These are phyloP conservation scores for Chlamydomonas reinhardtii DNA, from an alignment of 163 green algal genomes.

Conservation along the genomic window DNA sequence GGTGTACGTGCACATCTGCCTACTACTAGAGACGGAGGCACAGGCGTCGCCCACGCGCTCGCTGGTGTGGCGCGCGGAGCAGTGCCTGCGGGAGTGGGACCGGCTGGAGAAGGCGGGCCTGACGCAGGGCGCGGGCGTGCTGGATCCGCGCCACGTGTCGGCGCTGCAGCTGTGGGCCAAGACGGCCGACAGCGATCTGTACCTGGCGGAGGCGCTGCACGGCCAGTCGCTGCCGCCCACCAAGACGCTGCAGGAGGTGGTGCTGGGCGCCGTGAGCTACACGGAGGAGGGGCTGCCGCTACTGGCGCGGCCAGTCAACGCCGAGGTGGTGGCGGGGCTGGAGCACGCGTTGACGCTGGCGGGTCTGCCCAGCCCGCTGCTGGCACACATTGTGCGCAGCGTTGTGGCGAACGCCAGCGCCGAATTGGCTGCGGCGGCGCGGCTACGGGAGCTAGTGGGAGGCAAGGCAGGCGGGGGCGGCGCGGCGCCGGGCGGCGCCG, in stretches of 20 bases:
- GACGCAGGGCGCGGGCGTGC: slow-evolving; percentile 37
- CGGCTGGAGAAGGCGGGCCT: slow-evolving; percentile 56
- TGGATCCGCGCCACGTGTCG: slow-evolving; percentile 56
- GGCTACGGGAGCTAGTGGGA: slow-evolving; percentile 57
- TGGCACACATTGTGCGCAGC: slow-evolving; percentile 27
- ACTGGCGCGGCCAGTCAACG: slow-evolving; percentile 30
- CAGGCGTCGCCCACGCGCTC: slow-evolving; percentile 68
- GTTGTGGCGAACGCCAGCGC: slow-evolving; percentile 32
- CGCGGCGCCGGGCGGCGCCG: too few species aligned
- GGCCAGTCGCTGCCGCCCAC: slow-evolving; percentile 59
- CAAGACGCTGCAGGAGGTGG: slow-evolving; percentile 60
- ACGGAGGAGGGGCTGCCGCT: slow-evolving; percentile 1
- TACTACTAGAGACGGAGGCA: slow-evolving; percentile 79
- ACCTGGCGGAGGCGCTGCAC: slow-evolving; percentile 71
- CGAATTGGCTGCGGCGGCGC: slow-evolving; percentile 54
- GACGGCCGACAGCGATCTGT: slow-evolving; percentile 70
- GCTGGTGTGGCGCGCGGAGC: slow-evolving; percentile 72
- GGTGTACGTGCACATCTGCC: slow-evolving; percentile 73
- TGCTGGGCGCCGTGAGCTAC: slow-evolving; percentile 2
- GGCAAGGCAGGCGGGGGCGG: slow-evolving; percentile 14
- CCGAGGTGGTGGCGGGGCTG: slow-evolving; percentile 60
- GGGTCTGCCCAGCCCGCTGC: slow-evolving; percentile 41
- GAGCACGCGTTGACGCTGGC: slow-evolving; percentile 57
- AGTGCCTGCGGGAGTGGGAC: slow-evolving; percentile 74
- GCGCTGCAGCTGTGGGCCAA: slow-evolving; percentile 65